Percentiles rank a stretch among this genome's conserved stretches.
phyloP scores from a whole-genome alignment of 257 asterid genomes.

The Solanum gandarillasii region DNA sequence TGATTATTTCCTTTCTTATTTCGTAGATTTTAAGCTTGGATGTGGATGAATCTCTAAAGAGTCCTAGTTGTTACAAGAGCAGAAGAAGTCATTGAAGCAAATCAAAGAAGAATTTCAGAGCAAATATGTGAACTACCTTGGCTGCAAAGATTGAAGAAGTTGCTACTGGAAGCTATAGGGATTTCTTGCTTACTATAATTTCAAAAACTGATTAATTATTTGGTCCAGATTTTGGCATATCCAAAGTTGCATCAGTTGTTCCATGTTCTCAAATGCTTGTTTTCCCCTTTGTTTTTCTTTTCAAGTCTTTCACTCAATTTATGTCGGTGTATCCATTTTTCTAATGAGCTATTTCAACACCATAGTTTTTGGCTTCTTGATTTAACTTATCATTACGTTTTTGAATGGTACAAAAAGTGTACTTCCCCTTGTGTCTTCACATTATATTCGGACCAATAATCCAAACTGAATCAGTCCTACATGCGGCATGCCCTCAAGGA shows the following conservation, averaged over 20 bases:
- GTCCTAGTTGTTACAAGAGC: constrained; percentile 45
- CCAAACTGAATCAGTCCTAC: no score
- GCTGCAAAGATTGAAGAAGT: constrained; percentile 46
- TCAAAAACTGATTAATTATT: constrained; percentile 6
- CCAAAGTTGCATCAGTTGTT: not conserved
- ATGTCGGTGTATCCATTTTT: not conserved
- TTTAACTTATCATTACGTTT: not conserved
- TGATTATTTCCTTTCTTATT: not conserved
- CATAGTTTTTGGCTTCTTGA: not conserved
- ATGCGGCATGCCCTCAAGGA: no score
- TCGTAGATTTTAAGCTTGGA: constrained; percentile 31
- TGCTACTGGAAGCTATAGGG: constrained; percentile 62
- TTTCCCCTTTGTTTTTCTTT: not conserved
- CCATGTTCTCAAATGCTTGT: not conserved
- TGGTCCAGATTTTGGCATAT: not conserved
- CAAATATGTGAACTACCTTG: constrained; percentile 27
- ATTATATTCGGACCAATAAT: no score
- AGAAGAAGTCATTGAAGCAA: constrained; percentile 54
- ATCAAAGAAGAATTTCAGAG: constrained; percentile 44
- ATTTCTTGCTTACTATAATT: constrained; percentile 56
- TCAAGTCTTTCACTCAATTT: not conserved
- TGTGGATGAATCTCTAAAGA: constrained; percentile 45
- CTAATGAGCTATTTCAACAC: not conserved
- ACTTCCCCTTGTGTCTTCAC: no score
- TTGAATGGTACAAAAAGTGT: not conserved